Evolutionary conservation across 805 yeast genomes (phyloP).

Genomic region (Millerozyma miso): DNA sequence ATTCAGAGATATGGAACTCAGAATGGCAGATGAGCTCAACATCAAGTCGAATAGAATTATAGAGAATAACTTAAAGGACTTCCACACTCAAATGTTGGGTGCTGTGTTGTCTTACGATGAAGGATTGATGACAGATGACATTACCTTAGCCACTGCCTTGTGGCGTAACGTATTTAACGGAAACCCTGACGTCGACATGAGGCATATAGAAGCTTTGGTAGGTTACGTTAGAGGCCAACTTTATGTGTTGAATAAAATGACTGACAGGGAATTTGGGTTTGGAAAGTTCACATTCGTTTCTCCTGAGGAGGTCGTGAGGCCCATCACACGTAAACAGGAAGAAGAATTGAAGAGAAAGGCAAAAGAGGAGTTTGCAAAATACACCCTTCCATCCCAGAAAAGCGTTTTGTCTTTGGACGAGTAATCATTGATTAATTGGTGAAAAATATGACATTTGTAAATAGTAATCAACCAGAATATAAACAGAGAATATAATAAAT

Average conservation of each 20-base stretch:
- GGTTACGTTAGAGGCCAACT: constrained; percentile 86
- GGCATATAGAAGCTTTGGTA: constrained; percentile 83
- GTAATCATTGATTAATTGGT: constrained; percentile 12
- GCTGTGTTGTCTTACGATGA: constrained; percentile 89
- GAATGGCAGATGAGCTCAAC: constrained; percentile 82
- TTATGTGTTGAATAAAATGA: constrained; percentile 77
- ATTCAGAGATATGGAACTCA: constrained; percentile 83
- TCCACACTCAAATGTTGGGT: constrained; percentile 87
- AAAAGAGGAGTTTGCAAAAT: constrained; percentile 48
- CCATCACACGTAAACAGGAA: constrained; percentile 64
- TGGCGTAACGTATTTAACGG: constrained; percentile 94
- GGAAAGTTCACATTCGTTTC: constrained; percentile 84
- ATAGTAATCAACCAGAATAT: background rate
- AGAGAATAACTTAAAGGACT: constrained; percentile 83
- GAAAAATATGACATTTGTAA: constrained; percentile 2
- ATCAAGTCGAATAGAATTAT: constrained; percentile 77
- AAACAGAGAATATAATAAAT: background rate
- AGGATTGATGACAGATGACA: constrained; percentile 76
- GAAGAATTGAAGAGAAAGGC: constrained; percentile 47
- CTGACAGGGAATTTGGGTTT: constrained; percentile 89
- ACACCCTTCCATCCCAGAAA: constrained; percentile 57
- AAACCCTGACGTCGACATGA: constrained; percentile 71
- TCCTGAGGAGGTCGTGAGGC: constrained; percentile 73
- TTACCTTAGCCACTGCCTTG: constrained; percentile 69
- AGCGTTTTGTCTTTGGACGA: constrained; percentile 41